Conservation (phyloP, 2,329 filamentous ascomycete genomes). For the Cytospora leucostoma region DNA sequence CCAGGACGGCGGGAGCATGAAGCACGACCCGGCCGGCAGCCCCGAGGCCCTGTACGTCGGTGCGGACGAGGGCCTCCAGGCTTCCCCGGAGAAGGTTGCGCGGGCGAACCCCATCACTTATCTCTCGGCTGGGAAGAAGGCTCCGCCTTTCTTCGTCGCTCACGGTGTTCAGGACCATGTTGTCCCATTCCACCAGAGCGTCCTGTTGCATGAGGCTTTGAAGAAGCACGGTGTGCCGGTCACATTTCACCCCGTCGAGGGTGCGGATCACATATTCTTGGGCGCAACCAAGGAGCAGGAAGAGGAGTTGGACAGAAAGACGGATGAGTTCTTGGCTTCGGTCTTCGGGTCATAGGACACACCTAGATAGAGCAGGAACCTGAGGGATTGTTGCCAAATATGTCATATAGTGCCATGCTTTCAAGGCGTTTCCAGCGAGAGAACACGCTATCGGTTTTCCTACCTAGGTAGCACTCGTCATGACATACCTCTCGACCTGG, state of each 20-base stretch:
- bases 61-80: slow-evolving; percentile 16
- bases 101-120: slow-evolving; percentile 24
- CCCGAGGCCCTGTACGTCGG: slow-evolving; percentile 24
- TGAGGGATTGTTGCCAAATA: not conserved
- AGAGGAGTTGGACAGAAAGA: slow-evolving; percentile 18
- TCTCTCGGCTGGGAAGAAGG: slow-evolving; percentile 12
- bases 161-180: slow-evolving; percentile 22
- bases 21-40: slow-evolving; percentile 20
- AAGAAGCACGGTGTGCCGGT: slow-evolving; percentile 6
- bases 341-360: not conserved
- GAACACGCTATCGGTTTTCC: too few relatives aligned
- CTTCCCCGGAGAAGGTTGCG: slow-evolving; percentile 19
- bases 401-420: not conserved
- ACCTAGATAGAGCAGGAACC: not conserved
- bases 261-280: slow-evolving; percentile 21
- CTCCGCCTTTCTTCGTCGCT: slow-evolving; percentile 24
- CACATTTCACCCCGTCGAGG: slow-evolving; percentile 9
- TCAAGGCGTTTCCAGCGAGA: not conserved
- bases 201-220: slow-evolving; percentile 22
- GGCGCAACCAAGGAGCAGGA: slow-evolving; percentile 22
- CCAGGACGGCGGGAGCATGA: slow-evolving; percentile 10
- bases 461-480: too few relatives aligned
- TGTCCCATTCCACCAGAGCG: slow-evolving; percentile 20
- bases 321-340: slow-evolving; percentile 23
- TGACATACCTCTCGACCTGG: too few relatives aligned